These are phyloP conservation scores for Lotus japonicus DNA, from an alignment of 306 rosid species.

Conservation along the genomic window DNA sequence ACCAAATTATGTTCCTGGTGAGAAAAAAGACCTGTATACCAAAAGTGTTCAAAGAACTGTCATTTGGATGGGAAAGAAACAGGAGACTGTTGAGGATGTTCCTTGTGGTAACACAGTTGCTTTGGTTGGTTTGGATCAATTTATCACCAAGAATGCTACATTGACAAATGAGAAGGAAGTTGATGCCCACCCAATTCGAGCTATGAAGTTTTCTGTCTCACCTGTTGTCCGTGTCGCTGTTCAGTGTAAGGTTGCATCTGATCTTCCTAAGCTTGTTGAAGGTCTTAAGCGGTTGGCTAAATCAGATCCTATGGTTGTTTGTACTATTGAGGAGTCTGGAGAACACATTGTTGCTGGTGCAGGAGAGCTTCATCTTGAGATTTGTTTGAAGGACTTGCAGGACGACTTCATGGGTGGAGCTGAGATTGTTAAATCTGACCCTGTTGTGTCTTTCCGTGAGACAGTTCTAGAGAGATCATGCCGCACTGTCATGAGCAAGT, in stretches of 20 bases:
- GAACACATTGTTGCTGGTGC: conserved; percentile 97
- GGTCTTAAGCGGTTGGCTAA: conserved; percentile 87
- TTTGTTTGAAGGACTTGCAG: conserved; percentile 88
- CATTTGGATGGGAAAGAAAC: conserved; percentile 96
- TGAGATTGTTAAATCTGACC: conserved; percentile 76
- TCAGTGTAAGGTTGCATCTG: conserved; percentile 94
- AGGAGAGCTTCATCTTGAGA: conserved; percentile 92
- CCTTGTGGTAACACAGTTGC: conserved; percentile 97
- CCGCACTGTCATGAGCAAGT: conserved; percentile 91
- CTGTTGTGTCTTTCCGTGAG: conserved; percentile 90
- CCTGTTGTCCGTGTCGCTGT: conserved; percentile 95
- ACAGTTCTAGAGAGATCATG: conserved; percentile 70
- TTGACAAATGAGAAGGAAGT: conserved; percentile 86
- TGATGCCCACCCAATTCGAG: conserved; percentile 90
- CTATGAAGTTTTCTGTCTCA: conserved; percentile 91
- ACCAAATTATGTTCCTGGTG: conserved; percentile 85
- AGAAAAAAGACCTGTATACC: conserved; percentile 74
- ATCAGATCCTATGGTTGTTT: conserved; percentile 95
- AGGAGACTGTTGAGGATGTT: conserved; percentile 93
- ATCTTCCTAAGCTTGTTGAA: conserved; percentile 95
- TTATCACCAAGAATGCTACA: conserved; percentile 89
- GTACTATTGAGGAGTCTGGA: conserved; percentile 84
- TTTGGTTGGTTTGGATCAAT: conserved; percentile 85
- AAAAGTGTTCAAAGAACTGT: conserved; percentile 96
- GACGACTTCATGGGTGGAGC: conserved; percentile 96